Base-by-base conservation (phyloP, 73 alveolate species). In the Paramecium primaurelia region DNA sequence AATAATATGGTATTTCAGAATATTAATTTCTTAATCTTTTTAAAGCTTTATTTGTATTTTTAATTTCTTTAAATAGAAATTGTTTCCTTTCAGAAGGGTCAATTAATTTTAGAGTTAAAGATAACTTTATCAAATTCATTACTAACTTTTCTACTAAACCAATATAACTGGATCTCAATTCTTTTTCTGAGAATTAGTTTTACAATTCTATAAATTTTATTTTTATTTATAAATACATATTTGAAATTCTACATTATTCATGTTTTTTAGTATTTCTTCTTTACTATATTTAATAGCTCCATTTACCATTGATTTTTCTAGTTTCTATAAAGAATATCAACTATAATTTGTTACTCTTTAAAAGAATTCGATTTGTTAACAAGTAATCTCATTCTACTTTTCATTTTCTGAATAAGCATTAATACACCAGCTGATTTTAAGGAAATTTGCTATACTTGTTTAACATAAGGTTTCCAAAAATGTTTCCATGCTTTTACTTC, bases 161-260 rank as follows among this genome's bases (percentile, higher is more conserved):
- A 7, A 80, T 47, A 49, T 80, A 80, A 16, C 14, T 25, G 18
- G 91, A 25, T 80, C 91, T 11, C 16, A 26, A 36, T 80, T 80
- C 71, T 49, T 80, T 80, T 44, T 80, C 91, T 11, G 47, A 22
- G 20, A 45, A 80, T 47, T 80, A 44, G n/a, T 80, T 80, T 49
- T 25, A 12, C 18, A 80, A 44, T 80, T 80, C 77, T 80, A 45
- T 34, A 75, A 22, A 38, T 30, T 36, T 34, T 30, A 75, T 36
- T 75, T 38, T 36, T 34, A 42, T 38, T 18, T 16, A 32, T 22
- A 1, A 16, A 18, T 54, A 75, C 88, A 75, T 36, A 75, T 80
- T 47, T 80, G 73, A 64, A 80, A 80, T 80, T 80, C 91, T 28
- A 80, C 91, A 47, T 80, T 80, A 80, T 80, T 49, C 47, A 49